These are phyloP conservation scores for Apiospora hydei DNA, from an alignment of 2,329 filamentous ascomycete genomes.

Conservation along the genomic window DNA sequence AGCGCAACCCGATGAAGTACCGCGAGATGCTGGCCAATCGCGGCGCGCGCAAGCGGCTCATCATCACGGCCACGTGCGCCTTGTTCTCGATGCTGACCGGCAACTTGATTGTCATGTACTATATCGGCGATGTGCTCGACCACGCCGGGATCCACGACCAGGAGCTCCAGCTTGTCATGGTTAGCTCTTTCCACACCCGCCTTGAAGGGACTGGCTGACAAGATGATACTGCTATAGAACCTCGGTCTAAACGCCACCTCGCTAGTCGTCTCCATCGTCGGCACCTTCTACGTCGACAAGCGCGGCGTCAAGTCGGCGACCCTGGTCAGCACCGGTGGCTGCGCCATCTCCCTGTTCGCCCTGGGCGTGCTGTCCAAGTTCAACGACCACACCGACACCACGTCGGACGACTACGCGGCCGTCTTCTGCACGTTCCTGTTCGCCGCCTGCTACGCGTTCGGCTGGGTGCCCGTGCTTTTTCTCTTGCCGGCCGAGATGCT, in stretches of 20 bases:
- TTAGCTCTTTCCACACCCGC: conserved; percentile 30
- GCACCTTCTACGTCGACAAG: conserved; percentile 25
- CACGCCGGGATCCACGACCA: conserved; percentile 54
- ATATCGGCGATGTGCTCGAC: conserved; percentile 50
- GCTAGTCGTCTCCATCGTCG: conserved; percentile 28
- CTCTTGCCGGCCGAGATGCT: conserved; percentile 42
- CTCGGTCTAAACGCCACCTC: conserved; percentile 29
- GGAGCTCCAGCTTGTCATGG: conserved; percentile 51
- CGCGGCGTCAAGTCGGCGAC: conserved; percentile 24
- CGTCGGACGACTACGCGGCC: conserved; percentile 24
- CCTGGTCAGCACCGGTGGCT: conserved; percentile 9
- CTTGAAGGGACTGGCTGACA: not conserved
- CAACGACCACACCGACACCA: conserved; percentile 4
- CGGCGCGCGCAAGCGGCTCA: conserved; percentile 44
- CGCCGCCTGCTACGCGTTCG: conserved; percentile 39
- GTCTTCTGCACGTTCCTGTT: conserved; percentile 39
- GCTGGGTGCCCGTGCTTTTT: conserved; percentile 38
- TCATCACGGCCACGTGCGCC: conserved; percentile 46
- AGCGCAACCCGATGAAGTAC: conserved; percentile 44
- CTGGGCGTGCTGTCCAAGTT: conserved; percentile 28
- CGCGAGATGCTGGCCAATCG: conserved; percentile 47
- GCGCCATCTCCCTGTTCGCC: conserved; percentile 28
- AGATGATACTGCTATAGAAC: conserved; percentile 13
- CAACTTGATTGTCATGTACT: conserved; percentile 50
- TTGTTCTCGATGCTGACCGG: conserved; percentile 45